These are phyloP conservation scores for Candida lessepsii DNA, from an alignment of 805 yeast genomes.

Conservation along the genomic window DNA sequence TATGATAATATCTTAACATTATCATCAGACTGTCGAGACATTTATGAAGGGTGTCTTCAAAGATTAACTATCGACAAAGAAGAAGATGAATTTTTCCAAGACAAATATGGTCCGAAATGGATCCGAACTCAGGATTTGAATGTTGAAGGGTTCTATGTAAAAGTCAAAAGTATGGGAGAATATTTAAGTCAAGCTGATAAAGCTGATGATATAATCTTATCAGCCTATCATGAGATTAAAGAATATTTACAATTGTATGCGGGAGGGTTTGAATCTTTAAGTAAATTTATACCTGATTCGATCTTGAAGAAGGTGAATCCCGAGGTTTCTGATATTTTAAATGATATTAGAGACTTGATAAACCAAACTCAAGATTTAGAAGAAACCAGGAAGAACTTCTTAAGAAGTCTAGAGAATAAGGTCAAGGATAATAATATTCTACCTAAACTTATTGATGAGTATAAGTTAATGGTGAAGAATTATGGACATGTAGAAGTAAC, in stretches of 20 bases:
- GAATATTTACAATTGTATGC: slow-evolving; percentile 44
- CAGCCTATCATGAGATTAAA: slow-evolving; percentile 49
- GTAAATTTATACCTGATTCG: slow-evolving; percentile 40
- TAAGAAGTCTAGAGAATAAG: slow-evolving; percentile 44
- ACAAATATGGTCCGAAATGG: slow-evolving; percentile 43
- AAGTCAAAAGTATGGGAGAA: slow-evolving; percentile 42
- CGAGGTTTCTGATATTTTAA: slow-evolving; percentile 25
- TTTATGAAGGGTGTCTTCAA: slow-evolving; percentile 47
- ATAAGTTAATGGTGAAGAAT: slow-evolving; percentile 21
- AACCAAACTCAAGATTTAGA: slow-evolving; percentile 30
- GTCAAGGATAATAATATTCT: slow-evolving; percentile 48
- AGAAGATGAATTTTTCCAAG: slow-evolving; percentile 54
- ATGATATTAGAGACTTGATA: slow-evolving; percentile 36
- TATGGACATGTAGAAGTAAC: slow-evolving; percentile 10
- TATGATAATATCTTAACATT: slow-evolving; percentile 34
- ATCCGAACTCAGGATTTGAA: slow-evolving; percentile 48
- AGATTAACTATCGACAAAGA: slow-evolving; percentile 48
- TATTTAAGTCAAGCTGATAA: slow-evolving; percentile 56
- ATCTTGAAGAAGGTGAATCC: slow-evolving; percentile 34
- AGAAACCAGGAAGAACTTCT: slow-evolving; percentile 36
- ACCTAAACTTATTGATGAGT: slow-evolving; percentile 52
- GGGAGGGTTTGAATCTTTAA: slow-evolving; percentile 36
- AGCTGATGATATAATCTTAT: slow-evolving; percentile 57
- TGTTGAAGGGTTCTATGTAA: slow-evolving; percentile 36
- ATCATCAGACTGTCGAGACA: slow-evolving; percentile 37